Evolutionary conservation across 2,329 filamentous ascomycete species (phyloP).

Genomic region (Nigrograna mackinnonii): DNA sequence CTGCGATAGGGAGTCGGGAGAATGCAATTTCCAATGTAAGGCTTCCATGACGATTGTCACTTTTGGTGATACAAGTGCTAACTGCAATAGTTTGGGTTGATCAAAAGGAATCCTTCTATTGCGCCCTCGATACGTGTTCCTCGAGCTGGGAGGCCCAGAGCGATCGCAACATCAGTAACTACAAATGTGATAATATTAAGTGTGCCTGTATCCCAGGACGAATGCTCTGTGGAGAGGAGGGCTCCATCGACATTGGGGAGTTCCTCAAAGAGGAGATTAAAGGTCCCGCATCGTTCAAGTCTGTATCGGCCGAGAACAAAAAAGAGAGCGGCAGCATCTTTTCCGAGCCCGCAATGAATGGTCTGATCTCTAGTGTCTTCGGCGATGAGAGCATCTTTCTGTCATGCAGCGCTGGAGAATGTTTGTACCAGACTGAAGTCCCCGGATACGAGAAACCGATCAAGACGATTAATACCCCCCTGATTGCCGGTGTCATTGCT

Average conservation of each 20-base stretch:
- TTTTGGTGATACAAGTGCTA: too few species aligned
- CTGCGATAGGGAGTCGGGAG: slow-evolving; percentile 73
- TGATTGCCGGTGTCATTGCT: slow-evolving; percentile 93
- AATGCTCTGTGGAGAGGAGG: slow-evolving; percentile 91
- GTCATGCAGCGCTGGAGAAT: slow-evolving; percentile 84
- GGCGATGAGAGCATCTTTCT: slow-evolving; percentile 89
- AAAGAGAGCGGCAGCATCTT: slow-evolving; percentile 78
- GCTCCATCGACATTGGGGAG: slow-evolving; percentile 88
- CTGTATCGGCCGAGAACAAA: slow-evolving; percentile 59
- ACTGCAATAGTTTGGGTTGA: slow-evolving; percentile 82
- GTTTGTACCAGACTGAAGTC: slow-evolving; percentile 88
- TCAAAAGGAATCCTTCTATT: slow-evolving; percentile 93
- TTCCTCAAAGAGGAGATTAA: slow-evolving; percentile 83
- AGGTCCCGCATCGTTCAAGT: slow-evolving; percentile 84
- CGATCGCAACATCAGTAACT: slow-evolving; percentile 77
- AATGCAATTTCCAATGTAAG: slow-evolving; percentile 94
- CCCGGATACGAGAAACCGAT: slow-evolving; percentile 87
- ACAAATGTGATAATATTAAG: slow-evolving; percentile 80
- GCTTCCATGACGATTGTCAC: slow-evolving; percentile 11
- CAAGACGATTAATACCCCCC: slow-evolving; percentile 93
- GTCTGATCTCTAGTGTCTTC: slow-evolving; percentile 84
- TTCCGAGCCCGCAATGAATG: slow-evolving; percentile 89
- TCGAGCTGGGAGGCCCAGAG: slow-evolving; percentile 71
- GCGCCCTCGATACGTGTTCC: slow-evolving; percentile 79
- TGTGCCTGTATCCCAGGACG: slow-evolving; percentile 88